A percentile compares a stretch with the other conserved stretches of the same genome.
Conservation (phyloP, 2,329 filamentous ascomycete species). For the Monosporascus sp. region DNA sequence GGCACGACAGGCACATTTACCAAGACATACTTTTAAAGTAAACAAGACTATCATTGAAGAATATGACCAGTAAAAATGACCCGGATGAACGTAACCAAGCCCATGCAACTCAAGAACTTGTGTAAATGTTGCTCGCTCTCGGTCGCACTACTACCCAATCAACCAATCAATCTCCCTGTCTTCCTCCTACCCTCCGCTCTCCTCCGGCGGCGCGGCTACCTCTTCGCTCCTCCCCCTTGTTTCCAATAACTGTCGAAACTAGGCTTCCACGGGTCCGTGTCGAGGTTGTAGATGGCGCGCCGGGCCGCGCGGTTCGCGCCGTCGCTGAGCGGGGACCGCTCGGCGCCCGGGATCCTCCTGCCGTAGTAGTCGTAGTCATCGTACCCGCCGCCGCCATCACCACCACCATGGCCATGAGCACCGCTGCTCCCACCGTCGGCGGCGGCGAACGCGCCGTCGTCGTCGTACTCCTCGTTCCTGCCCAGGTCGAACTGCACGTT, state of each 20-base stretch:
- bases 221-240: too few species aligned
- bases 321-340: background rate
- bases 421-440: background rate
- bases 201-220: too few species aligned
- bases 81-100: too few species aligned
- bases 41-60: too few species aligned
- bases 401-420: background rate
- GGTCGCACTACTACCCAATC: too few species aligned
- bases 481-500: background rate
- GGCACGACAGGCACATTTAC: too few species aligned
- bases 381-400: background rate
- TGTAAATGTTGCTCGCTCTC: too few species aligned
- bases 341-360: background rate
- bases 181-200: too few species aligned
- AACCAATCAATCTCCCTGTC: too few species aligned
- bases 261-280: background rate
- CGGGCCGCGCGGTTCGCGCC: background rate
- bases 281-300: background rate
- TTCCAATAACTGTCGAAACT: background rate
- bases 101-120: too few species aligned
- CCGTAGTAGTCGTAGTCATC: background rate
- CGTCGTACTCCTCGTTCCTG: background rate
- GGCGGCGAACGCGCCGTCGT: background rate
- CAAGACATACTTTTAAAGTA: too few species aligned
- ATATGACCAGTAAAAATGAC: too few species aligned